Percentiles rank a stretch among this genome's conserved stretches.
phyloP scores from a whole-genome alignment of 192 early-diverging fungal genomes.

The Chytriomyces confervae region DNA sequence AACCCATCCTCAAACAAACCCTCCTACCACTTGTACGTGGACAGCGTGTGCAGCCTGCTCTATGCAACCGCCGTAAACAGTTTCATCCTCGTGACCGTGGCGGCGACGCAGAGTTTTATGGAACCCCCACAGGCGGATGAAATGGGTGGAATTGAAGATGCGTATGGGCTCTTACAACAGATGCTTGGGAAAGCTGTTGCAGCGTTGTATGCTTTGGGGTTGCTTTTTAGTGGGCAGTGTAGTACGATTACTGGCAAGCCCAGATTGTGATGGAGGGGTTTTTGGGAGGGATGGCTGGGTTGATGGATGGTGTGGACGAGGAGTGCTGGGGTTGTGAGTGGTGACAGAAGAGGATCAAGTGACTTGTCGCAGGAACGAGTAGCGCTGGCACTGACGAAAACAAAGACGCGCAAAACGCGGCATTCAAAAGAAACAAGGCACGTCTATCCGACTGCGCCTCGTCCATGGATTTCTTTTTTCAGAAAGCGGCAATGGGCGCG shows the following conservation, averaged over 20 bases:
- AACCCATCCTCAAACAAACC: neutral
- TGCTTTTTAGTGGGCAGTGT: slow-evolving; percentile 71
- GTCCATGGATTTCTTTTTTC: slow-evolving; percentile 31
- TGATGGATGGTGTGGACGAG: neutral
- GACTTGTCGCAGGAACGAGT: neutral
- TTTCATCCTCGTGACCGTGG: slow-evolving; percentile 72
- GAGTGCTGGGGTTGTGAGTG: too few species aligned
- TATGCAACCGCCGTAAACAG: slow-evolving; percentile 74
- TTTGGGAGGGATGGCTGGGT: slow-evolving; percentile 48
- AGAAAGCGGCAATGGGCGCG: slow-evolving; percentile 56
- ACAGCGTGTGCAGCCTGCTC: slow-evolving; percentile 43
- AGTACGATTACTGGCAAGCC: slow-evolving; percentile 73
- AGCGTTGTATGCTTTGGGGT: slow-evolving; percentile 68
- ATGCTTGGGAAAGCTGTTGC: slow-evolving; percentile 46
- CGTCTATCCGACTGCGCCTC: too few species aligned
- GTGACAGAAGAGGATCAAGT: too few species aligned
- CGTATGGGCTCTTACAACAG: slow-evolving; percentile 55
- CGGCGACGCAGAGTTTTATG: slow-evolving; percentile 70
- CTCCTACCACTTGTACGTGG: slow-evolving; percentile 27
- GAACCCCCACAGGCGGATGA: slow-evolving; percentile 42
- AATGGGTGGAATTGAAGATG: slow-evolving; percentile 53
- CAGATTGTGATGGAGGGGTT: slow-evolving; percentile 81
- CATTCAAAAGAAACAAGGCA: neutral
- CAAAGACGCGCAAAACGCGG: slow-evolving; percentile 32
- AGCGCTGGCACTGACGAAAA: neutral